These are phyloP conservation scores for Lichtheimia ramosa DNA, from an alignment of 371 early-diverging fungal genomes.

Conservation along the genomic window DNA sequence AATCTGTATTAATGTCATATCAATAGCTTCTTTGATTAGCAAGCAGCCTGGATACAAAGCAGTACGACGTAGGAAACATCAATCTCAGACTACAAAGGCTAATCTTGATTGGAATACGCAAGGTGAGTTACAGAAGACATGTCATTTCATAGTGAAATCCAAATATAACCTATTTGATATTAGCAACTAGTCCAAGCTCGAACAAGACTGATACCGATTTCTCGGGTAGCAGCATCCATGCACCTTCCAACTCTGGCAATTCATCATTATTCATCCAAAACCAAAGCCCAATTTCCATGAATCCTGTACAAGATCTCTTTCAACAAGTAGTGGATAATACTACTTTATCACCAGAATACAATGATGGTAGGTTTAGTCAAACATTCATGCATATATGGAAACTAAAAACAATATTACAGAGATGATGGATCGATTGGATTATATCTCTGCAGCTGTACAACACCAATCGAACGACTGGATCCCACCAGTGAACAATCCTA, in stretches of 20 bases:
- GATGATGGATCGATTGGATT: conserved; percentile 49
- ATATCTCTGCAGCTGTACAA: conserved; percentile 31
- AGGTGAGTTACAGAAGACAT: too few species aligned
- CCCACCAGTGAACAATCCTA: conserved; percentile 34
- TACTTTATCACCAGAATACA: conserved; percentile 40
- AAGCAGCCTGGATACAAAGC: conserved; percentile 40
- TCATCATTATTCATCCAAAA: too few species aligned
- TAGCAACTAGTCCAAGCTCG: too few species aligned
- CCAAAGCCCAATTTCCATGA: neutral
- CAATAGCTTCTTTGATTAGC: conserved; percentile 33
- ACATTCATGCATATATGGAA: too few species aligned
- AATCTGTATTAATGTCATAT: neutral
- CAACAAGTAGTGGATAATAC: conserved; percentile 45
- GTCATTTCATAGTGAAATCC: too few species aligned
- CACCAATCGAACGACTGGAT: conserved; percentile 20
- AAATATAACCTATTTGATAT: too few species aligned
- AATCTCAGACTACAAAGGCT: neutral
- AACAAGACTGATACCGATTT: too few species aligned
- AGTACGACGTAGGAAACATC: conserved; percentile 24
- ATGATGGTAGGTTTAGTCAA: conserved; percentile 35
- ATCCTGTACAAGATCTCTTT: conserved; percentile 43
- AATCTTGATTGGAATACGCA: too few species aligned
- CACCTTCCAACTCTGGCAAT: too few species aligned
- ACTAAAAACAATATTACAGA: conserved; percentile 21
- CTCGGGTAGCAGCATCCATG: neutral